A percentile compares a stretch with the other conserved stretches of the same genome.
These are phyloP conservation scores for Dalechampia spathulata DNA, from an alignment of 441 rosid species.

Conservation along the genomic window DNA sequence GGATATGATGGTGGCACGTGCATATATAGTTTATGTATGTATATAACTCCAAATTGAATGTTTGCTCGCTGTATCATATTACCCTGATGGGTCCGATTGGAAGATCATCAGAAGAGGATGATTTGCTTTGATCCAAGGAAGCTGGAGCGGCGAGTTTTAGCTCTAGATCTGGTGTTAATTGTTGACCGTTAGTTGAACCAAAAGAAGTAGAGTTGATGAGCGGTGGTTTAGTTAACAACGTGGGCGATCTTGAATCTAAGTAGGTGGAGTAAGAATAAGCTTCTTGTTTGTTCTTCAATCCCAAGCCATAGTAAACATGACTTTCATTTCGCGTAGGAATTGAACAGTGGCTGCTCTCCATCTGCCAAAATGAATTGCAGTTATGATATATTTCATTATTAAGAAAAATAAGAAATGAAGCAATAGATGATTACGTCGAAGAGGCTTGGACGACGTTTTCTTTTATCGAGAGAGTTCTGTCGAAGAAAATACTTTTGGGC, in stretches of 20 bases:
- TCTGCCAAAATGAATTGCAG: constrained; percentile 11
- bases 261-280: background rate
- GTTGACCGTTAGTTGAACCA: background rate
- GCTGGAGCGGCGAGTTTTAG: constrained; percentile 4
- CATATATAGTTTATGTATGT: too few relatives aligned
- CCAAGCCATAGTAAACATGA: background rate
- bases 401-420: too few relatives aligned
- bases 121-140: background rate
- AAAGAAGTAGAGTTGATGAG: too few relatives aligned
- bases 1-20: background rate
- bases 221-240: too few relatives aligned
- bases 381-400: too few relatives aligned
- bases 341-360: constrained; percentile 7
- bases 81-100: background rate
- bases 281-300: background rate
- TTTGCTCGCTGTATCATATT: too few relatives aligned
- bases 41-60: too few relatives aligned
- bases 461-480: constrained; percentile 38
- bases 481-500: constrained; percentile 83
- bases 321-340: background rate
- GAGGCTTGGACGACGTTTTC: constrained; percentile 78
- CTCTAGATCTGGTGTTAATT: constrained; percentile 3
- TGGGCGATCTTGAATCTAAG: background rate
- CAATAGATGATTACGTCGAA: constrained; percentile 51
- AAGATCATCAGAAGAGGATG: background rate